Evolutionary conservation across 208 protist genomes (phyloP).

Genomic region (Pavlovales sp.): DNA sequence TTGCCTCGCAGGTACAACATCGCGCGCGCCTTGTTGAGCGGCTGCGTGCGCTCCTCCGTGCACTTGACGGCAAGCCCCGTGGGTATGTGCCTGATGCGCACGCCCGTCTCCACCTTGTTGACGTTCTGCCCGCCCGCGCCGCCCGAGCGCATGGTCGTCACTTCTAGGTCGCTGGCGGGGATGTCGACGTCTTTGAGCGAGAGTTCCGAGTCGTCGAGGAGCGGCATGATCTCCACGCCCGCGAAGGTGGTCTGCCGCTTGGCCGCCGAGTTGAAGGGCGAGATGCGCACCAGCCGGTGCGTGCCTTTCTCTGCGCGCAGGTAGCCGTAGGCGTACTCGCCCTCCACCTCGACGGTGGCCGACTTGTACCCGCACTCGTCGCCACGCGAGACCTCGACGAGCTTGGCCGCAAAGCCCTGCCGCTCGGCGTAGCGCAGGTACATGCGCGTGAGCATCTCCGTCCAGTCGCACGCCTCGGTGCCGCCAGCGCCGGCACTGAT

Average conservation of each 20-base stretch:
- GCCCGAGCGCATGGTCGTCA: constrained; percentile 50
- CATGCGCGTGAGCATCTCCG: constrained; percentile 53
- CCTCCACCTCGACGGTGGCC: constrained; percentile 41
- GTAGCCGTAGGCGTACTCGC: constrained; percentile 28
- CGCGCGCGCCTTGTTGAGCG: constrained; percentile 40
- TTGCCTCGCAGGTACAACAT: constrained; percentile 28
- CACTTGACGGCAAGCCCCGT: constrained; percentile 41
- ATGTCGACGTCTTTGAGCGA: background rate
- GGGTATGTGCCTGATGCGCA: constrained; percentile 40
- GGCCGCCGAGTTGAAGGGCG: constrained; percentile 45
- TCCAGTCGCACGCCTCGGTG: constrained; percentile 51
- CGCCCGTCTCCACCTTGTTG: constrained; percentile 53
- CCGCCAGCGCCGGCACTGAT: constrained; percentile 44
- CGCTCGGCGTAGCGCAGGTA: constrained; percentile 40
- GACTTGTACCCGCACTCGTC: constrained; percentile 49
- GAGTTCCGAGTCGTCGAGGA: background rate
- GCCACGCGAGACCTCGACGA: constrained; percentile 7
- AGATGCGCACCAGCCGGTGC: constrained; percentile 46
- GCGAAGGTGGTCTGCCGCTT: constrained; percentile 53
- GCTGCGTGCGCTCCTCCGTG: constrained; percentile 43
- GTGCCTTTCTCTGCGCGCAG: constrained; percentile 40
- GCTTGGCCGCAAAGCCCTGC: constrained; percentile 3
- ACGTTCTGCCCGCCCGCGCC: constrained; percentile 54
- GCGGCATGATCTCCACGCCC: constrained; percentile 43
- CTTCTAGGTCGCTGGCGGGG: constrained; percentile 32